A percentile compares a stretch with the other conserved stretches of the same genome.
Conservation (phyloP, 108 stramenopile genomes). For the Skeletonema tropicum region DNA sequence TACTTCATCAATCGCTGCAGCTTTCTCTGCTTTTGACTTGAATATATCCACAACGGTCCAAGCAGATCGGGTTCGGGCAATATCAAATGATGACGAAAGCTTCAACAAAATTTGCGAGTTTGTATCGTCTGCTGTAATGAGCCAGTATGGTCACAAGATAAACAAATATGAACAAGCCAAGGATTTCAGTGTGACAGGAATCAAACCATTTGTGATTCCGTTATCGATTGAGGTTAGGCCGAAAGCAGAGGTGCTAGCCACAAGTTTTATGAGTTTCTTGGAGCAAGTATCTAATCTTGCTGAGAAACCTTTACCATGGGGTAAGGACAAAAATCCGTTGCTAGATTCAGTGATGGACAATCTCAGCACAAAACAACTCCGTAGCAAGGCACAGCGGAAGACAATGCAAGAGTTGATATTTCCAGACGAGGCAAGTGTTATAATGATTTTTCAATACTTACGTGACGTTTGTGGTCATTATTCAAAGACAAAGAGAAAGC, state of each 20-base stretch:
- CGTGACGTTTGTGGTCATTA: conserved; percentile 11
- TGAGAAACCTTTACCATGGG: conserved; percentile 57
- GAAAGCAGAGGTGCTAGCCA: conserved; percentile 52
- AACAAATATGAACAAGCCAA: conserved; percentile 9
- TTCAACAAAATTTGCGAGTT: conserved; percentile 64
- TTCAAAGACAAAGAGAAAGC: neutral
- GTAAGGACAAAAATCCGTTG: conserved; percentile 63
- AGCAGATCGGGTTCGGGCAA: conserved; percentile 40
- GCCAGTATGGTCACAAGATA: conserved; percentile 11
- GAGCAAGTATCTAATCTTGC: conserved; percentile 49
- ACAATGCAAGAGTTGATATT: conserved; percentile 49
- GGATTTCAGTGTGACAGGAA: conserved; percentile 31
- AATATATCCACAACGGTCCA: conserved; percentile 42
- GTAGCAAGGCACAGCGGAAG: conserved; percentile 26
- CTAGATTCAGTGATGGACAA: conserved; percentile 48
- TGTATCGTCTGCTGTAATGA: conserved; percentile 41
- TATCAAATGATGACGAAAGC: conserved; percentile 52
- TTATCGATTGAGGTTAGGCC: conserved; percentile 4
- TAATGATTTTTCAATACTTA: conserved; percentile 35
- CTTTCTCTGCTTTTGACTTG: conserved; percentile 52
- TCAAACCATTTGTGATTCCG: conserved; percentile 36
- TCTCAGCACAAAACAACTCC: conserved; percentile 18
- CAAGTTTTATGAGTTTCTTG: conserved; percentile 72
- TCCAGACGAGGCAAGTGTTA: conserved; percentile 26
- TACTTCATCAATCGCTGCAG: conserved; percentile 30